Base-by-base conservation (phyloP, 305 asterid species). In the Fraxinus xanthoxyloides region DNA sequence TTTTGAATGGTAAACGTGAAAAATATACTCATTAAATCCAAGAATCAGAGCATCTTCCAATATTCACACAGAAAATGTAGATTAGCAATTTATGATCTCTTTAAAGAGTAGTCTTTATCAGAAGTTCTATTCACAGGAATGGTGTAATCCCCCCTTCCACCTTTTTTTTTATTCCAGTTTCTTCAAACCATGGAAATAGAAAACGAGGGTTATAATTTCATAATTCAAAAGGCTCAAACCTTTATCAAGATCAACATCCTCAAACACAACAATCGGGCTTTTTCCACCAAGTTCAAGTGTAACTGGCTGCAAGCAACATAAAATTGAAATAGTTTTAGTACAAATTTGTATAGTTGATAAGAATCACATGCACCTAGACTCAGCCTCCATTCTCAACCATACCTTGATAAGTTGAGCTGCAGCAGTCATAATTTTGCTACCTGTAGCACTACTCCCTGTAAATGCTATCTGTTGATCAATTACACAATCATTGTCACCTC, bases 261-360 rank as follows among this genome's bases (percentile, higher is more conserved):
- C 97, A 84, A 95, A 95, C 80, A 95, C 94, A 77, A 95, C 97
- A 35, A 95, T 95, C 32, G 99, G 99, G 86, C 98, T 93, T 87
- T 95, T 95, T 74, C 99, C 99, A 80, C 99, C 99, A 79, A 95
- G 97, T 87, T 95, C 99, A 80, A 95, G 97, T 30, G 97, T 88
- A 85, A 95, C 95, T 7, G 99, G 99, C 99, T 95, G 94, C 87
- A 85, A 79, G 67, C 30, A 82, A 15, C 36, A 69, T 69, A 69
- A 69, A 79, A 67, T 34, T 35, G 61, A 19, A 77, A 4, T 51
- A 65, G 24, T n/a, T 73, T 48, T 35, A 36, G 72, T 36, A 32
- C 74, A 69, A 54, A 38, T 34, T 77, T 36, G 46, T 65, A 81
- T 28, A 75, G 61, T 59, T 3, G 31, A 72, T 23, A 72, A 73